phyloP scores from a whole-genome alignment of 768 basidiomycete species.

The Candolleomyces eurysporus region DNA sequence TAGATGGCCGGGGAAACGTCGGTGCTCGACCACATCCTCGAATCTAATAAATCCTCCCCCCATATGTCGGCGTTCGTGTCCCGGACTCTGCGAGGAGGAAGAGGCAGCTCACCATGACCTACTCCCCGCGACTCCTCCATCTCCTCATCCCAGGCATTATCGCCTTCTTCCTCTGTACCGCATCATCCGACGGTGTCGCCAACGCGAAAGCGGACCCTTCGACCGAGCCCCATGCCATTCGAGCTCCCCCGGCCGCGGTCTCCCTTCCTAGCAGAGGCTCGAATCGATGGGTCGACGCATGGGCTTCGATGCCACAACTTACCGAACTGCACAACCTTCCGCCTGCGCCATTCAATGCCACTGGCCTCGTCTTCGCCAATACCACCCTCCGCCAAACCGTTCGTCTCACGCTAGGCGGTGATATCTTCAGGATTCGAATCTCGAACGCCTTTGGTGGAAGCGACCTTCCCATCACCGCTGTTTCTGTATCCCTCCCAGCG shows the following conservation, averaged over 20 bases:
- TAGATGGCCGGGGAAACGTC: constrained; percentile 5
- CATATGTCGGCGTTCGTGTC: neutral
- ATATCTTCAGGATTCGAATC: constrained; percentile 41
- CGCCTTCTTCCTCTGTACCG: neutral
- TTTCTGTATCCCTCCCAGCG: constrained; percentile 39
- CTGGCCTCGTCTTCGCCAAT: constrained; percentile 38
- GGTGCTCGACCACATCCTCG: neutral
- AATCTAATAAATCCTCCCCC: neutral
- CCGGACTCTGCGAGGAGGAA: neutral
- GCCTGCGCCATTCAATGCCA: constrained; percentile 27
- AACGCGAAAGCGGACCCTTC: neutral
- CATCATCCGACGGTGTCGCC: neutral
- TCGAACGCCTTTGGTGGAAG: constrained; percentile 48
- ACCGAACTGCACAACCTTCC: constrained; percentile 36
- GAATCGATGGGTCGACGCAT: constrained; percentile 32
- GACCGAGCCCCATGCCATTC: no score
- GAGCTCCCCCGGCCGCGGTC: neutral
- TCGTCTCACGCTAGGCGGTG: constrained; percentile 38
- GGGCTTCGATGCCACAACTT: constrained; percentile 41
- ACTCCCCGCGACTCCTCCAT: neutral
- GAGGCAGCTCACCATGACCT: neutral
- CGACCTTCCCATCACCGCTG: constrained; percentile 42
- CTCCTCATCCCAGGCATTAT: neutral
- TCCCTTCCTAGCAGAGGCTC: neutral
- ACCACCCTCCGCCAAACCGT: constrained; percentile 50